These are phyloP conservation scores for Neurospora discreta DNA, from an alignment of 495 filamentous ascomycete genomes.

Conservation along the genomic window DNA sequence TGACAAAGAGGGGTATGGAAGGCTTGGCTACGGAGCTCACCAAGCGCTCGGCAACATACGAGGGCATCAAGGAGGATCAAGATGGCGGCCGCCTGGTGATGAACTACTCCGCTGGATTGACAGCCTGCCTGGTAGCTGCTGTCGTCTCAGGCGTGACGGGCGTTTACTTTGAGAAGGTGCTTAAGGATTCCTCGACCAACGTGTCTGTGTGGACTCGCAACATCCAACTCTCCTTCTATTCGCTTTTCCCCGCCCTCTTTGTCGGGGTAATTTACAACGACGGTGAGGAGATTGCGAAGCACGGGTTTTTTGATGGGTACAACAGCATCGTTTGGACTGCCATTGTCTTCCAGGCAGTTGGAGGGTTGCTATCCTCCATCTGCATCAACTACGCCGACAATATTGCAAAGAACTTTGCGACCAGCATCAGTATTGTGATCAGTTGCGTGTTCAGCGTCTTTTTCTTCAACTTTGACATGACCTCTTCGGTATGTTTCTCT, in stretches of 20 bases:
- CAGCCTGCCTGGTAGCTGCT: constrained; percentile 65
- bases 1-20: constrained; percentile 35
- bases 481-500: constrained; percentile 47
- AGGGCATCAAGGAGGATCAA: constrained; percentile 81
- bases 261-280: constrained; percentile 80
- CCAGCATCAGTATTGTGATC: constrained; percentile 77
- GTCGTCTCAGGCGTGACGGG: constrained; percentile 72
- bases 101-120: constrained; percentile 66
- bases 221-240: constrained; percentile 86
- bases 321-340: constrained; percentile 84
- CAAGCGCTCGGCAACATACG: constrained; percentile 85
- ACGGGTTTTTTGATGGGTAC: constrained; percentile 90
- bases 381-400: constrained; percentile 82
- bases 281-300: constrained; percentile 66
- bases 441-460: constrained; percentile 74
- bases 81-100: constrained; percentile 47
- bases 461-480: constrained; percentile 72
- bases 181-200: constrained; percentile 64
- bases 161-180: constrained; percentile 89
- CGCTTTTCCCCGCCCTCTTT: constrained; percentile 74
- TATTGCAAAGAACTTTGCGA: constrained; percentile 84
- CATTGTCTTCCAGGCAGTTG: constrained; percentile 68
- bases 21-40: constrained; percentile 39
- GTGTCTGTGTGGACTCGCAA: constrained; percentile 86
- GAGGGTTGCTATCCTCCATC: constrained; percentile 72